These are phyloP conservation scores for Quercus alba DNA, from an alignment of 306 rosid genomes.

Conservation along the genomic window DNA sequence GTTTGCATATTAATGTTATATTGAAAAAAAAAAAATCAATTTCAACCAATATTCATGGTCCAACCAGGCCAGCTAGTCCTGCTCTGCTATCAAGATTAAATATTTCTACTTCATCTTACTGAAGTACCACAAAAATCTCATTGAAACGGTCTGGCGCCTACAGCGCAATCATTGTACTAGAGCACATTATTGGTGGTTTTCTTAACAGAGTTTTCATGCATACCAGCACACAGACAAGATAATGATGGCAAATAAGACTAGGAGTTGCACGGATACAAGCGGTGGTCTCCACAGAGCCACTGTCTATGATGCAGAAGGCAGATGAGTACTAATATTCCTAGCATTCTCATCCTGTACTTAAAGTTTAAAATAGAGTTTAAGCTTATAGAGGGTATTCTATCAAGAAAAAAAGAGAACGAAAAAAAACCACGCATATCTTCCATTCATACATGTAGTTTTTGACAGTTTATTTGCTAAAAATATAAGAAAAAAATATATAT, in stretches of 20 bases:
- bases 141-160: background rate
- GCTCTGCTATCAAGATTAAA: background rate
- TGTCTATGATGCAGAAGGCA: background rate
- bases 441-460: no score
- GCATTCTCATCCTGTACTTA: no score
- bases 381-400: no score
- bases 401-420: background rate
- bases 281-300: conserved; percentile 18
- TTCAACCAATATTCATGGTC: background rate
- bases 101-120: background rate
- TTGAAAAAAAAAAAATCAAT: background rate
- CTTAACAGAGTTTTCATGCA: background rate
- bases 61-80: background rate
- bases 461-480: no score
- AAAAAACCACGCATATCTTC: background rate
- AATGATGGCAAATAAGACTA: conserved; percentile 24
- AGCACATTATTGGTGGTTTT: background rate
- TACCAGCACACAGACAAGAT: background rate
- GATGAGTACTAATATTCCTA: background rate
- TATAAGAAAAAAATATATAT: no score
- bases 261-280: background rate
- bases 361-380: no score
- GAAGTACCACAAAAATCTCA: background rate
- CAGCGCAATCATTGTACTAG: background rate
- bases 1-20: no score